Evolutionary conservation across 352 stramenopile species (phyloP).

Genomic region (Globisporangium perplexum): DNA sequence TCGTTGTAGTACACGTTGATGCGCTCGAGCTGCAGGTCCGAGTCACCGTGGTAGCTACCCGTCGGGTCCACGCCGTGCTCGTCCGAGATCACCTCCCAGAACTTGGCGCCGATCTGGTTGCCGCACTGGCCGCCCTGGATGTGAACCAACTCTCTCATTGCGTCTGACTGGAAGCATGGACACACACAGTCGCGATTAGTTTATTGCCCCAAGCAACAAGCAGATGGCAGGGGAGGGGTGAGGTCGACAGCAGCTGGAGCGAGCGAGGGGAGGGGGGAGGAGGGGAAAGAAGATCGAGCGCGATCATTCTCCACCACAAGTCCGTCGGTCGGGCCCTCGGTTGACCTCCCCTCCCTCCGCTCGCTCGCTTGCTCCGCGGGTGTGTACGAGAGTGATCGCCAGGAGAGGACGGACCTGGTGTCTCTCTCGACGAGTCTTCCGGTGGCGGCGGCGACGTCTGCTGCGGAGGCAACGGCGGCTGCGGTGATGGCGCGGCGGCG

Average conservation of each 20-base stretch:
- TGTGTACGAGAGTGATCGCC: background rate
- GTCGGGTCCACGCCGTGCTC: conserved; percentile 94
- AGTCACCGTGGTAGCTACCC: conserved; percentile 94
- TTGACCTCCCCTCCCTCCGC: background rate
- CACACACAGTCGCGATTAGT: conserved; percentile 1
- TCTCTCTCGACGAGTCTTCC: background rate
- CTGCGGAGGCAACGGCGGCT: no score
- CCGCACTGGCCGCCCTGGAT: conserved; percentile 98
- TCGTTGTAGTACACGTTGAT: conserved; percentile 99
- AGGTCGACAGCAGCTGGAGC: background rate
- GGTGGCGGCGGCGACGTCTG: background rate
- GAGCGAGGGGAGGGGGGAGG: background rate
- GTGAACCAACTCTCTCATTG: conserved; percentile 97
- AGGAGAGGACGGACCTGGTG: background rate
- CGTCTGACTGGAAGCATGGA: conserved; percentile 25
- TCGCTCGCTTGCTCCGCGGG: background rate
- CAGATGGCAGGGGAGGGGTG: background rate
- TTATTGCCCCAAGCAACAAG: background rate
- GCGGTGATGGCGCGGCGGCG: conserved; percentile 4
- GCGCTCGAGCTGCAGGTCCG: conserved; percentile 94
- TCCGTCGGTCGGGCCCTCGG: background rate
- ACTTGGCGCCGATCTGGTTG: conserved; percentile 99
- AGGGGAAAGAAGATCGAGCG: conserved; percentile 1
- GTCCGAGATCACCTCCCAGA: conserved; percentile 97
- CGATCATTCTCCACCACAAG: conserved; percentile 1